phyloP scores from a whole-genome alignment of 2,329 filamentous ascomycete species.

The Bertia moriformis region DNA sequence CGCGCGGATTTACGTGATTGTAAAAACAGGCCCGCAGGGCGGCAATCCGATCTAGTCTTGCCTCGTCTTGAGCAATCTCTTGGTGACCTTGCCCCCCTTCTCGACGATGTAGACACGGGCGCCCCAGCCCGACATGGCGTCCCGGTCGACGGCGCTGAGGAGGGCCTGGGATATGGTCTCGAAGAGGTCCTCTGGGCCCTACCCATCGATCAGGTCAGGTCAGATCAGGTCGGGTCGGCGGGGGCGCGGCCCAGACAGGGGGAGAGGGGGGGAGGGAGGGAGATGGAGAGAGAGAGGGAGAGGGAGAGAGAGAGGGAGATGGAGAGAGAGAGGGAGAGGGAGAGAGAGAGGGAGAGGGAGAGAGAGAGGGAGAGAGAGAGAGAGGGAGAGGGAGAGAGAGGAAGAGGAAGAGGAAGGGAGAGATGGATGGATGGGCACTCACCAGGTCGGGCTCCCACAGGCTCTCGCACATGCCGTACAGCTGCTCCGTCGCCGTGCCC shows the following conservation, averaged over 20 bases:
- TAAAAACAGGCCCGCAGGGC: not conserved
- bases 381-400: not conserved
- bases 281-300: no score
- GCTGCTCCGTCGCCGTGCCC: conserved; percentile 88
- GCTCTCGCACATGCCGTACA: conserved; percentile 97
- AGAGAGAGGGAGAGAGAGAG: conserved; percentile 1
- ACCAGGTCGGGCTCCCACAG: conserved; percentile 96
- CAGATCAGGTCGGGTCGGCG: no score
- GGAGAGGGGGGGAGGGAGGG: no score
- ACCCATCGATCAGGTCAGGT: not conserved
- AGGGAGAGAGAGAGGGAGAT: no score
- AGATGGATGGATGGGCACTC: conserved; percentile 17
- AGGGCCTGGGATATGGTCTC: conserved; percentile 95
- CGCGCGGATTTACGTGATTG: conserved; percentile 7
- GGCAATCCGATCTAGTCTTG: conserved; percentile 53
- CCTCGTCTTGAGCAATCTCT: conserved; percentile 92
- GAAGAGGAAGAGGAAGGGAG: not conserved
- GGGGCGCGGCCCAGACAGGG: no score
- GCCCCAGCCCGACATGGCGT: conserved; percentile 93
- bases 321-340: no score
- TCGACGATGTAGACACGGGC: conserved; percentile 99
- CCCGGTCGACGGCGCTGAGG: conserved; percentile 88
- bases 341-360: not conserved
- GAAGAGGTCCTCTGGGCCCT: conserved; percentile 88
- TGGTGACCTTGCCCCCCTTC: conserved; percentile 99